Evolutionary conservation across 331 rosid genomes (phyloP).

Genomic region (Cucumis variabilis): DNA sequence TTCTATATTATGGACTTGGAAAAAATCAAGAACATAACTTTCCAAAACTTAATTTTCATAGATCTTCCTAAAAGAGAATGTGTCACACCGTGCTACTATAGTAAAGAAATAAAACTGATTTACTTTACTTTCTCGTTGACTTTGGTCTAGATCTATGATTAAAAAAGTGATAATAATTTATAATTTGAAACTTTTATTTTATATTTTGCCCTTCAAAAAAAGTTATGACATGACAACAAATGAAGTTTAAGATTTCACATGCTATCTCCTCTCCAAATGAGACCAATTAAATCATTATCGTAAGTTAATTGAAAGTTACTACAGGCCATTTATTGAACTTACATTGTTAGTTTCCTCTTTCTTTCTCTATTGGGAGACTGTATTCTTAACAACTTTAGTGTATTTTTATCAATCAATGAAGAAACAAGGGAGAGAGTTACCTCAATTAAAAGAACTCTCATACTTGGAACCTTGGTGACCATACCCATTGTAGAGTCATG

Average conservation of each 20-base stretch:
- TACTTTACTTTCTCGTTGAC: not conserved
- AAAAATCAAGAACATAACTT: not conserved
- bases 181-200: not conserved
- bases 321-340: not conserved
- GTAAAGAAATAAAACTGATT: not conserved
- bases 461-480: slow-evolving; percentile 61
- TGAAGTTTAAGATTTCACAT: not conserved
- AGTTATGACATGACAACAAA: not conserved
- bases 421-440: slow-evolving; percentile 42
- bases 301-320: not conserved
- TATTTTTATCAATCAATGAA: not conserved
- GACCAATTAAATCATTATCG: not conserved
- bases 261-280: not conserved
- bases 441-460: slow-evolving; percentile 94
- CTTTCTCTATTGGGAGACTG: not conserved
- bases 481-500: slow-evolving; percentile 93
- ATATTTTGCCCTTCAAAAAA: not conserved
- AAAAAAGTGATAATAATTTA: not conserved
- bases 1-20: not conserved
- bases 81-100: not conserved
- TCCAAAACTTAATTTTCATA: not conserved
- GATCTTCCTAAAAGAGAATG: not conserved
- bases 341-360: not conserved
- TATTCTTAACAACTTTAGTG: not conserved
- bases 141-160: not conserved